Conservation (phyloP, 805 yeast genomes). For the Hagleromyces aurorensis region DNA sequence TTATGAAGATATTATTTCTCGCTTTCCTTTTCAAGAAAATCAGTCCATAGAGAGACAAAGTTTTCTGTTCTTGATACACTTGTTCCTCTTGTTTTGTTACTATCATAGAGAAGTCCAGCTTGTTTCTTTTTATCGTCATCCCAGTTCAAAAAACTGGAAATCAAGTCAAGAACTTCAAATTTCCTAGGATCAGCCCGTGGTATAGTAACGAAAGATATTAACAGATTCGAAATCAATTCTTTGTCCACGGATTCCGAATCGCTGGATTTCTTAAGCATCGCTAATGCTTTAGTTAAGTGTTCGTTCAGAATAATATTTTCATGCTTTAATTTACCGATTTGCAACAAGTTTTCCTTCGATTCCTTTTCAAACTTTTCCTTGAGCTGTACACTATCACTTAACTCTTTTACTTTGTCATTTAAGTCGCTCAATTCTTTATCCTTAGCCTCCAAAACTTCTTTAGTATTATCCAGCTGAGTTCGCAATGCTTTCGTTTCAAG, state of each 20-base stretch:
- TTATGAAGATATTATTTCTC: constrained; percentile 25
- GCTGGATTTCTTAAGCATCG: constrained; percentile 71
- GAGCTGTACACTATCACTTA: constrained; percentile 18
- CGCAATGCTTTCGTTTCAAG: constrained; percentile 26
- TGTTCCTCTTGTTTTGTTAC: constrained; percentile 14
- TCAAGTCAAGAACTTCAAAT: constrained; percentile 81
- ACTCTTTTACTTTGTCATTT: constrained; percentile 16
- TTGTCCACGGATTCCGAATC: constrained; percentile 75
- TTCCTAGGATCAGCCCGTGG: constrained; percentile 93
- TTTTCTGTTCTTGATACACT: constrained; percentile 40
- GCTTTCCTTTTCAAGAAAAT: constrained; percentile 67
- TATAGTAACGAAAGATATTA: constrained; percentile 74
- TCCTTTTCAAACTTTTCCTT: constrained; percentile 41
- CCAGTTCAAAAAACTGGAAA: constrained; percentile 82
- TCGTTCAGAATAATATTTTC: constrained; percentile 92
- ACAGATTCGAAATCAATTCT: constrained; percentile 78
- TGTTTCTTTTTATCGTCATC: constrained; percentile 68
- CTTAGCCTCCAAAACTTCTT: constrained; percentile 12
- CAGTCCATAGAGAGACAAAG: constrained; percentile 74
- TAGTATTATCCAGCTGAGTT: constrained; percentile 19
- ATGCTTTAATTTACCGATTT: constrained; percentile 86
- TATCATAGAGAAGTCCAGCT: constrained; percentile 55
- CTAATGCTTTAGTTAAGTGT: constrained; percentile 87
- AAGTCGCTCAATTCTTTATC: constrained; percentile 17
- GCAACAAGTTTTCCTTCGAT: constrained; percentile 61